Evolutionary conservation across 164 flowering plant genomes (phyloP).

Genomic region (Amborella trichopoda): DNA sequence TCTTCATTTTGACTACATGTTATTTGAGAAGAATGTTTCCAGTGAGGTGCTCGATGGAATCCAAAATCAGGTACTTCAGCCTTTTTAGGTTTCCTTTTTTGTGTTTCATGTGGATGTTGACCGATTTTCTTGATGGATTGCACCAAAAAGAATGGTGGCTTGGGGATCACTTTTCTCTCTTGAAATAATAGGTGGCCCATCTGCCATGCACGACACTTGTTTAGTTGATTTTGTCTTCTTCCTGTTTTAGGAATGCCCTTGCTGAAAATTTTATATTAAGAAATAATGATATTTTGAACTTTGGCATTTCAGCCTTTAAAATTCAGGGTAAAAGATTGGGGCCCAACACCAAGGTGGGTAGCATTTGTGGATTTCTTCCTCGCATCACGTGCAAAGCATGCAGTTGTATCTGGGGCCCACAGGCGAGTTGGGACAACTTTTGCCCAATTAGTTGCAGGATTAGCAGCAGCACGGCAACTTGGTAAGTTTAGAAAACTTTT

Average conservation of each 20-base stretch:
- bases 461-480: constrained; percentile 67
- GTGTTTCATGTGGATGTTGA: no score
- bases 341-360: constrained; percentile 99
- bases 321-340: constrained; percentile 91
- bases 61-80: constrained; percentile 5
- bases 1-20: constrained; percentile 66
- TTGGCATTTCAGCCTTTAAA: constrained; percentile 10
- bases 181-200: no score
- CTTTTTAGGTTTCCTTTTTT: neutral
- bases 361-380: constrained; percentile 97
- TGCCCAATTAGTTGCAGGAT: constrained; percentile 88
- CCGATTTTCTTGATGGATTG: no score
- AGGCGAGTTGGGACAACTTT: constrained; percentile 96
- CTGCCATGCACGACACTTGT: no score
- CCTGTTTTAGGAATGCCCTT: no score
- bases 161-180: no score
- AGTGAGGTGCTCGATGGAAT: constrained; percentile 7
- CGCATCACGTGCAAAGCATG: constrained; percentile 81
- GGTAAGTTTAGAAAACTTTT: constrained; percentile 25
- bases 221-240: no score
- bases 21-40: constrained; percentile 53
- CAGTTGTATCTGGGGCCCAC: constrained; percentile 82
- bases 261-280: no score
- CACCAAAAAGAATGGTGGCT: no score
- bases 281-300: no score